Conservation (phyloP, 768 basidiomycete species). For the Lactifluus echinatus region DNA sequence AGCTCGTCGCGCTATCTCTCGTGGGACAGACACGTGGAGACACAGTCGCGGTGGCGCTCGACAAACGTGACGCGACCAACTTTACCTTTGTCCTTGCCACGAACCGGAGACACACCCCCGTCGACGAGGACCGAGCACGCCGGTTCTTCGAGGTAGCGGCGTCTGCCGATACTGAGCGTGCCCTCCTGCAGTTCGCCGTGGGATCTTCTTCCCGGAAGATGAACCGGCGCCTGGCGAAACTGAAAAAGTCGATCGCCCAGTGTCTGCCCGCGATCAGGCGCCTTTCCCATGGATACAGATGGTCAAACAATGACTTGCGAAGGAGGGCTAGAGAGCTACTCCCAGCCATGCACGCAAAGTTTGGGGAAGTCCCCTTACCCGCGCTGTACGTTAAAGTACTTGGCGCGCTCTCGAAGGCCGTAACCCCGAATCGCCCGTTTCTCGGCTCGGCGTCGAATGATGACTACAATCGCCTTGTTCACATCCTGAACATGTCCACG, state of each 20-base stretch:
- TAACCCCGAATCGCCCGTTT: neutral
- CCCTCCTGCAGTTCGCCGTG: conserved; percentile 3
- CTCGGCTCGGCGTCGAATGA: neutral
- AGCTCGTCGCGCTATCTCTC: conserved; percentile 14
- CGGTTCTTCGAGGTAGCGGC: conserved; percentile 11
- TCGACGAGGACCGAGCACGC: conserved; percentile 11
- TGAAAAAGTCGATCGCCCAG: conserved; percentile 5
- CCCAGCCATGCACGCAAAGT: conserved; percentile 4
- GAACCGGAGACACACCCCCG: conserved; percentile 1
- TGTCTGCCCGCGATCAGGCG: conserved; percentile 8
- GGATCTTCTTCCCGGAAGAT: conserved; percentile 9
- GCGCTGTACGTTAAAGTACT: conserved; percentile 10
- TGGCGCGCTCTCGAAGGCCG: conserved; percentile 1
- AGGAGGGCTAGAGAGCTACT: conserved; percentile 12
- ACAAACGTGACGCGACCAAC: conserved; percentile 8
- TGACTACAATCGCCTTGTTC: conserved; percentile 6
- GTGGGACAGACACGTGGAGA: conserved; percentile 15
- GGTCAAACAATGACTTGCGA: conserved; percentile 7
- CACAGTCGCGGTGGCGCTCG: conserved; percentile 15
- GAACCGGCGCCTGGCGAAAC: conserved; percentile 9
- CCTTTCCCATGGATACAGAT: conserved; percentile 7
- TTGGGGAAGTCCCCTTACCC: conserved; percentile 4
- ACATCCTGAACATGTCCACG: conserved; percentile 11
- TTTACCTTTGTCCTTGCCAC: conserved; percentile 16
- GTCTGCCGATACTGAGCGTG: conserved; percentile 1